Evolutionary conservation across 805 yeast species (phyloP).

Genomic region (Barnettozyma sucrosica): DNA sequence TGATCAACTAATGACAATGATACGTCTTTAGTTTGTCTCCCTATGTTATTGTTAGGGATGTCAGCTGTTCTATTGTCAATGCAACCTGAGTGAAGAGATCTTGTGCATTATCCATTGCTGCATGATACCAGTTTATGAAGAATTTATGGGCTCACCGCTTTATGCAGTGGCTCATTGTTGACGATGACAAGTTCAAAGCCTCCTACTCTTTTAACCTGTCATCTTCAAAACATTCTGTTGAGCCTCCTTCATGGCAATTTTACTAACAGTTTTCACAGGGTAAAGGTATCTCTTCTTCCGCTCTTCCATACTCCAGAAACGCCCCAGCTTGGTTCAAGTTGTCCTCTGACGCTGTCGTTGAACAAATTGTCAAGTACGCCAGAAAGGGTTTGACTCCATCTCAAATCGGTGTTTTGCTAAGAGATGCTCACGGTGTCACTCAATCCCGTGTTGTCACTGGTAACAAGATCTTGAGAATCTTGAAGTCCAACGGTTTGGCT

Average conservation of each 20-base stretch:
- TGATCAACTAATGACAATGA: not conserved
- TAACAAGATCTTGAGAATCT: conserved; percentile 98
- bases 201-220: not conserved
- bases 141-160: not conserved
- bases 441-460: conserved; percentile 97
- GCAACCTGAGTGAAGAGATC: not conserved
- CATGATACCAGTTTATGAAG: conserved; percentile 44
- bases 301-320: conserved; percentile 98
- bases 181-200: not conserved
- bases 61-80: conserved; percentile 7
- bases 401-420: conserved; percentile 97
- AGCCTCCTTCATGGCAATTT: conserved; percentile 4
- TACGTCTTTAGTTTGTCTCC: not conserved
- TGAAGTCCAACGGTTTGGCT: conserved; percentile 99
- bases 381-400: conserved; percentile 99
- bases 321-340: conserved; percentile 99
- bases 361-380: conserved; percentile 98
- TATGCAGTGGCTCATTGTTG: not conserved
- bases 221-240: conserved; percentile 7
- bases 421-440: conserved; percentile 99
- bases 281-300: conserved; percentile 98
- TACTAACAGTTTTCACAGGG: conserved; percentile 62
- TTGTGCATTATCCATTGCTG: conserved; percentile 30
- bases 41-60: conserved; percentile 4
- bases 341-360: conserved; percentile 91